Evolutionary conservation across 2,329 filamentous ascomycete genomes (phyloP), one percentile per base, ranked within the genome.

Genomic region (Ascosphaera aggregata): DNA sequence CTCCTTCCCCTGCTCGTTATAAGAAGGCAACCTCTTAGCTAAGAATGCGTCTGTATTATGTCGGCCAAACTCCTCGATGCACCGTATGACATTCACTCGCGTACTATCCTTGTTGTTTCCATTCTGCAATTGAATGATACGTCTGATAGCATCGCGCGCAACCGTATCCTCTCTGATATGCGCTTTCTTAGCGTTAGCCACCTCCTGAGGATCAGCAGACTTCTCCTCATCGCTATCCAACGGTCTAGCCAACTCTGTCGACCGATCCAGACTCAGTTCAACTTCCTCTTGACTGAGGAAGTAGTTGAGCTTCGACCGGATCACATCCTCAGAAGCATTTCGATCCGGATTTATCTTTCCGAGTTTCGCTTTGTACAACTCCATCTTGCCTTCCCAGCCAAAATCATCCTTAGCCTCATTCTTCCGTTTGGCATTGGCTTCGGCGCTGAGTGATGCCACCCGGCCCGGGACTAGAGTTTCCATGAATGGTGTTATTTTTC

Each of bases 21-120:
- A 61, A 51, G 42, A 53, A 44, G 51, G 52, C 37, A 52, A 63
- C 49, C 74, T 78, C 0, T 73, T 72, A 18, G 67, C 66, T 20
- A 98, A 67, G 3, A 60, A 54, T 7, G 57, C 49, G 57, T 98
- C 89, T 1, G 89, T 98, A 48, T 77, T 73, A 64, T 98, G 89
- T 38, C 89, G 74, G 38, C 89, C 89, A 51, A 98, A 94, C 2
- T 73, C 76, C 43, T 85, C 71, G 46, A 98, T 69, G 56, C 85
- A 91, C 44, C 82, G 75, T 47, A 75, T 69, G 48, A 86, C 76
- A 54, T 94, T 94, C 52, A 80, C 73, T 47, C 84, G 76, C 48
- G 76, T 73, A 39, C 73, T 71, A 51, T 93, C 81, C 56, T 78
- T 77, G 47, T 71, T 74, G 55, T 71, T 86, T 48, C 73, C 76